A percentile compares a stretch with the other conserved stretches of the same genome.
phyloP scores from a whole-genome alignment of 1,284 basidiomycete species.

The Apiotrichum brassicae region DNA sequence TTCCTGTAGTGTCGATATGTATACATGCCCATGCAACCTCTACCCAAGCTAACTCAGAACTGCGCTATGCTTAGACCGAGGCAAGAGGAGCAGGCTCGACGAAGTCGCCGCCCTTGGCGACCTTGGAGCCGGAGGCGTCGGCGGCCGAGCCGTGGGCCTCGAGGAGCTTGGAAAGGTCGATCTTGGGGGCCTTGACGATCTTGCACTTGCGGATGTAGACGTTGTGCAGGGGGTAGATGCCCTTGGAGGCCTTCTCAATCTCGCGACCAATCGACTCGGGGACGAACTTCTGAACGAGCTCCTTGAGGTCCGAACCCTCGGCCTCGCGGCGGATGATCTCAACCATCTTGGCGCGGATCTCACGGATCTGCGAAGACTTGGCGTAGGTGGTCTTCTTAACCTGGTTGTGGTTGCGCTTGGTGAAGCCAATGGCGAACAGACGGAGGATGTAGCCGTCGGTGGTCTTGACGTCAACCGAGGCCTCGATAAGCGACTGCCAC shows the following conservation, averaged over 20 bases:
- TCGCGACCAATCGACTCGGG: conserved; percentile 98
- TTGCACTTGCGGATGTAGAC: conserved; percentile 97
- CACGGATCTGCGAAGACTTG: conserved; percentile 87
- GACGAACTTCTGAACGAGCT: conserved; percentile 96
- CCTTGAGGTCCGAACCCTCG: conserved; percentile 92
- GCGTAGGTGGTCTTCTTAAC: conserved; percentile 99
- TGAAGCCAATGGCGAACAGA: conserved; percentile 98
- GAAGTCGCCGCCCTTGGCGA: conserved; percentile 46
- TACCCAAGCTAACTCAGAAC: conserved; percentile 16
- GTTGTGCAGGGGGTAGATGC: conserved; percentile 51
- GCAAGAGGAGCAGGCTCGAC: conserved; percentile 47
- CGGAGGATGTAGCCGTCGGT: conserved; percentile 99
- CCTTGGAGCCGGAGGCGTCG: conserved; percentile 54
- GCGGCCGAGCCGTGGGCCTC: conserved; percentile 92
- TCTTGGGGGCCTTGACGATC: conserved; percentile 93
- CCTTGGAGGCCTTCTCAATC: conserved; percentile 90
- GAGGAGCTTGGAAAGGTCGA: conserved; percentile 89
- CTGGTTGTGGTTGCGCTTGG: conserved; percentile 92
- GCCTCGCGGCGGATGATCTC: conserved; percentile 99
- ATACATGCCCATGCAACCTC: conserved; percentile 11
- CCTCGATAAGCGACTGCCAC: conserved; percentile 99
- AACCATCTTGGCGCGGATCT: conserved; percentile 99
- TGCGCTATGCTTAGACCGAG: conserved; percentile 47
- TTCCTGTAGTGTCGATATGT: neutral
- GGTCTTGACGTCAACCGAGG: conserved; percentile 97